Evolutionary conservation across 495 filamentous ascomycete genomes (phyloP).

Genomic region (Aspergillus indologenus): DNA sequence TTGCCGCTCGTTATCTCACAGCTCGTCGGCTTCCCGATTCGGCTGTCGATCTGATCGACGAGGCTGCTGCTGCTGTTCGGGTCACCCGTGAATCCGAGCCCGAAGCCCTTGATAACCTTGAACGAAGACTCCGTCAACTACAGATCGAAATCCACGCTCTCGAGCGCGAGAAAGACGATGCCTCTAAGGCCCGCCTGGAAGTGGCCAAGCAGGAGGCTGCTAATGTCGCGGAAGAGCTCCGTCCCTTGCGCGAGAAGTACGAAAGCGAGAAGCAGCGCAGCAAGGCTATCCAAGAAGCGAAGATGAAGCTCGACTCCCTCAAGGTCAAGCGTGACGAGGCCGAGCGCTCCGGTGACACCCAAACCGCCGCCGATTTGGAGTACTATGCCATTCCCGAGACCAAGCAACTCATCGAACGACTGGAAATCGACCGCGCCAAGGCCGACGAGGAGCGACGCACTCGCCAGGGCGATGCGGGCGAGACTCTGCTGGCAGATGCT

Average conservation of each 20-base stretch:
- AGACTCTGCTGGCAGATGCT: constrained; percentile 77
- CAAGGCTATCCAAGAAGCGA: constrained; percentile 91
- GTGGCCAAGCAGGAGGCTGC: constrained; percentile 84
- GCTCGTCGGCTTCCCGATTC: constrained; percentile 89
- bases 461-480: constrained; percentile 51
- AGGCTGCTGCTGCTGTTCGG: constrained; percentile 90
- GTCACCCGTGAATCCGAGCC: constrained; percentile 95
- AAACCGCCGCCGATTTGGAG: constrained; percentile 82
- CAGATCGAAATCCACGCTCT: constrained; percentile 96
- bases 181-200: constrained; percentile 74
- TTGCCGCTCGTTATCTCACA: constrained; percentile 90
- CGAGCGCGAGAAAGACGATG: constrained; percentile 90
- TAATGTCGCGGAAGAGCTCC: constrained; percentile 87
- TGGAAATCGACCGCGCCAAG: constrained; percentile 75
- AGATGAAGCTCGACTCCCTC: constrained; percentile 85
- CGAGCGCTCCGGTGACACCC: constrained; percentile 75
- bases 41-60: constrained; percentile 92
- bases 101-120: constrained; percentile 88
- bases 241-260: constrained; percentile 91
- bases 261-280: constrained; percentile 84
- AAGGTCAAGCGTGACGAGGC: constrained; percentile 91
- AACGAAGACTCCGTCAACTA: constrained; percentile 81
- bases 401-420: constrained; percentile 67
- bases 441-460: constrained; percentile 72
- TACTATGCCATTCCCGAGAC: constrained; percentile 98